Conservation (phyloP, 768 basidiomycete genomes). For the Gloeopeniophorella convolvens region DNA sequence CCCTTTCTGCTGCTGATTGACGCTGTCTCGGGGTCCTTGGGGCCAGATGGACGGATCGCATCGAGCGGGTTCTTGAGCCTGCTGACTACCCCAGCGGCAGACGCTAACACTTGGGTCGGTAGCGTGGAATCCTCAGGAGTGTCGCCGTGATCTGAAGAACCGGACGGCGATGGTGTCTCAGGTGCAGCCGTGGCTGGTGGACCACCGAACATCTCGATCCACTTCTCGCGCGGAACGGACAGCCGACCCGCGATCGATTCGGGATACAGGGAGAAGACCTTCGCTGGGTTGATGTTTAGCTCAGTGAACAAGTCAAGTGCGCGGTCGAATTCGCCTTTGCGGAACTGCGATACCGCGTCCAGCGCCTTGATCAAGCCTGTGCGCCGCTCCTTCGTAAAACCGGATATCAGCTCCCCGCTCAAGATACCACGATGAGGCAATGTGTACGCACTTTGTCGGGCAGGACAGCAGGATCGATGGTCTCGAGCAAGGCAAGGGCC, state of each 20-base stretch:
- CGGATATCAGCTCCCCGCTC: background rate
- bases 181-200: conserved; percentile 30
- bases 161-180: conserved; percentile 24
- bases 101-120: conserved; percentile 2
- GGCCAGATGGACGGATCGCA: conserved; percentile 35
- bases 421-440: background rate
- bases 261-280: conserved; percentile 87
- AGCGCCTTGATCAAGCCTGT: conserved; percentile 59
- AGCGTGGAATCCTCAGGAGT: conserved; percentile 2
- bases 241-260: conserved; percentile 75
- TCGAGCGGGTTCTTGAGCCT: conserved; percentile 54
- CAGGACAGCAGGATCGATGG: conserved; percentile 50
- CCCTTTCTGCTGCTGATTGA: conserved; percentile 35
- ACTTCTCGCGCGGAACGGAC: conserved; percentile 56
- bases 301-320: conserved; percentile 86
- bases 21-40: conserved; percentile 59
- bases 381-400: conserved; percentile 41
- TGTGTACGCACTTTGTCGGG: conserved; percentile 50
- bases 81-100: conserved; percentile 39
- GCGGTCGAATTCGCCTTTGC: conserved; percentile 55
- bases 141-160: conserved; percentile 9
- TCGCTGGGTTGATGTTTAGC: conserved; percentile 88
- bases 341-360: conserved; percentile 75
- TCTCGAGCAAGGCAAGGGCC: conserved; percentile 73
- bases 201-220: conserved; percentile 85